These are phyloP conservation scores for Triticum turgidum DNA, from an alignment of 176 grass and related monocot genomes.

Conservation along the genomic window DNA sequence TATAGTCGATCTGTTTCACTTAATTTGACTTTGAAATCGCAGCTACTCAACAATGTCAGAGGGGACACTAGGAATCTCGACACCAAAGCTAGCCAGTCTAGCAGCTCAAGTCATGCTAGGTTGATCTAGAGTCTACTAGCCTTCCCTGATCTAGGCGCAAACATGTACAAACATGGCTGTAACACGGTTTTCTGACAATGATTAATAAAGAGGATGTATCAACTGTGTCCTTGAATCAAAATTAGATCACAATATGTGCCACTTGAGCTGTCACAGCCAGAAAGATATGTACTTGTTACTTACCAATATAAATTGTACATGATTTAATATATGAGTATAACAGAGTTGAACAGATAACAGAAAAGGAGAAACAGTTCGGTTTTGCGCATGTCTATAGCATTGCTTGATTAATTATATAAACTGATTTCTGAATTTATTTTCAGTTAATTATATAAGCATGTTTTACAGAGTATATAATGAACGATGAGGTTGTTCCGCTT, in stretches of 20 bases:
- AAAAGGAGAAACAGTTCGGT: too few species aligned
- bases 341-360: too few species aligned
- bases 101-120: not conserved
- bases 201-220: not conserved
- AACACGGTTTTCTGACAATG: not conserved
- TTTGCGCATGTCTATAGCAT: too few species aligned
- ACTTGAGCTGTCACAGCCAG: not conserved
- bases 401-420: too few species aligned
- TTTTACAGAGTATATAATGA: too few species aligned
- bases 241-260: not conserved
- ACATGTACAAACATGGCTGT: not conserved
- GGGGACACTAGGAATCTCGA: conserved; percentile 36
- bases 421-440: too few species aligned
- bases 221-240: not conserved
- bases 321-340: too few species aligned
- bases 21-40: conserved; percentile 3
- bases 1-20: not conserved
- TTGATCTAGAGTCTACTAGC: conserved; percentile 9
- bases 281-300: not conserved
- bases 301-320: not conserved
- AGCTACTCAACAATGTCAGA: conserved; percentile 9
- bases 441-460: too few species aligned
- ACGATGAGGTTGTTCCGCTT: too few species aligned
- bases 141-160: not conserved
- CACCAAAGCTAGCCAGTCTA: not conserved